These are phyloP conservation scores for Uromyces viciae-fabae DNA, from an alignment of 1,284 basidiomycete genomes.

Conservation along the genomic window DNA sequence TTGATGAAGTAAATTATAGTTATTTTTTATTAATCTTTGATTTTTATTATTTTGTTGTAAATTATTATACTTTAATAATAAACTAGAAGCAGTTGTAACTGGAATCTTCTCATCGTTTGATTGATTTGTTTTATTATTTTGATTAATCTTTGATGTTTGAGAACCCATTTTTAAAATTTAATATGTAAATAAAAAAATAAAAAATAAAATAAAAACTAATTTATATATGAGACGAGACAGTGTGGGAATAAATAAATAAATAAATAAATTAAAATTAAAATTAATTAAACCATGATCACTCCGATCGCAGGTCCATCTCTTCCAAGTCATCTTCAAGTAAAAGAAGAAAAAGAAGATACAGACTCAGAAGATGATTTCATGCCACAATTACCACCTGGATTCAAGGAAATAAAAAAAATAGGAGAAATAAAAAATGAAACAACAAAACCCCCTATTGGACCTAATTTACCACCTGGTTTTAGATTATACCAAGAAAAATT, in stretches of 20 bases:
- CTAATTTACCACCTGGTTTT: conserved; percentile 14
- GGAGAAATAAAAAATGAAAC: too few relatives aligned
- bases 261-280: too few relatives aligned
- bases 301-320: conserved; percentile 29
- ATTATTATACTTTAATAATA: conserved; percentile 8
- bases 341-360: not conserved
- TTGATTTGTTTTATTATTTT: not conserved
- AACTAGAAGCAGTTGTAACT: conserved; percentile 46
- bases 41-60: conserved; percentile 25
- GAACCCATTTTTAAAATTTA: conserved; percentile 59
- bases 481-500: not conserved
- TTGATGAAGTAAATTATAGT: conserved; percentile 37
- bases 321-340: not conserved
- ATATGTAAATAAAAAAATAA: not conserved
- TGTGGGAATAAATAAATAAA: not conserved
- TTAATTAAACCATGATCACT: not conserved
- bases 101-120: conserved; percentile 46
- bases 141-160: conserved; percentile 57
- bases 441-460: conserved; percentile 6
- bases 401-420: not conserved
- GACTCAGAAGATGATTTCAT: conserved; percentile 39
- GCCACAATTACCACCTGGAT: conserved; percentile 12
- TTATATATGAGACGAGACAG: not conserved
- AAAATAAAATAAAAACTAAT: not conserved
- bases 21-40: conserved; percentile 23